These are phyloP conservation scores for Silene latifolia DNA, from an alignment of 148 eudicot species.

Conservation along the genomic window DNA sequence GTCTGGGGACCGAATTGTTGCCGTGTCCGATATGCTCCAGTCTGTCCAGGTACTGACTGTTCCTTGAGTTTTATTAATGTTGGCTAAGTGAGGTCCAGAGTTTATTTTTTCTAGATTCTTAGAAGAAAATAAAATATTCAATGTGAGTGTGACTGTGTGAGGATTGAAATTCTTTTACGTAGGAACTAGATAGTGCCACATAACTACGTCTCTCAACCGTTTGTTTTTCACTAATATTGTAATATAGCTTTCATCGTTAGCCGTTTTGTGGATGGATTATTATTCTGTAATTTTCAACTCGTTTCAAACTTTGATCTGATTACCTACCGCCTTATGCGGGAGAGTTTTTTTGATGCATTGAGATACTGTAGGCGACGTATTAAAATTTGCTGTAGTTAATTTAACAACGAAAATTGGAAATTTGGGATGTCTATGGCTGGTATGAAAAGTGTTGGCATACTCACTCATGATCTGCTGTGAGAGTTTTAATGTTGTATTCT, in stretches of 20 bases:
- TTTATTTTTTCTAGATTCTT: background rate
- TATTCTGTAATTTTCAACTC: too few relatives aligned
- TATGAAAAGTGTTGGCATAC: too few relatives aligned
- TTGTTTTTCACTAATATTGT: background rate
- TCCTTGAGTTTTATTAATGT: conserved; percentile 12
- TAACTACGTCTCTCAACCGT: background rate
- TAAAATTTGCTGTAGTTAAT: too few relatives aligned
- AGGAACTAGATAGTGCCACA: background rate
- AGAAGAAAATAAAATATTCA: too few relatives aligned
- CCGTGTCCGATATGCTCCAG: conserved; percentile 34
- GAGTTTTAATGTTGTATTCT: too few relatives aligned
- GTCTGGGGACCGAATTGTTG: conserved; percentile 32
- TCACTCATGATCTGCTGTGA: too few relatives aligned
- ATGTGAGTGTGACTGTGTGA: background rate
- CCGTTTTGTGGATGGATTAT: background rate
- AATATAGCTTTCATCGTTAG: background rate
- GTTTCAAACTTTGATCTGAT: too few relatives aligned
- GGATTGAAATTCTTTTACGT: background rate
- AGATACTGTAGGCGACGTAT: too few relatives aligned
- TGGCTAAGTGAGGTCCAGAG: background rate
- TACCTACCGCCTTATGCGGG: too few relatives aligned
- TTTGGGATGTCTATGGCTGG: too few relatives aligned
- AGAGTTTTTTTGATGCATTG: too few relatives aligned
- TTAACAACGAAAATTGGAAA: too few relatives aligned
- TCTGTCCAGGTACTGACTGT: conserved; percentile 32